Evolutionary conservation across 345 rosid species (phyloP).

Genomic region (Corymbia maculata): DNA sequence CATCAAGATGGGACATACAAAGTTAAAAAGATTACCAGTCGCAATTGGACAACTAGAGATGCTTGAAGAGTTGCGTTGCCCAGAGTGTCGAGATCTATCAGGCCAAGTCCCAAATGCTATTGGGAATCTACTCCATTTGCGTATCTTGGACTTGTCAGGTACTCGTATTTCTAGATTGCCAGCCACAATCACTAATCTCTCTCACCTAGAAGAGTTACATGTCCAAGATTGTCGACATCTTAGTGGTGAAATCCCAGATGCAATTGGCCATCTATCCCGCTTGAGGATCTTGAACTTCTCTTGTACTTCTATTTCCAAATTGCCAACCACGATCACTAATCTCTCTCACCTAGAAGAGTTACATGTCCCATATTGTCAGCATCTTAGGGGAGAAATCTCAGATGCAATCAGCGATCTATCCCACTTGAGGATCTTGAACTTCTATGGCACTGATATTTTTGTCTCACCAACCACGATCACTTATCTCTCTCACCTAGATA

Average conservation of each 20-base stretch:
- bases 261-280: background rate
- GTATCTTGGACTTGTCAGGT: background rate
- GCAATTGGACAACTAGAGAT: background rate
- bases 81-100: rapidly evolving
- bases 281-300: background rate
- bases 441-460: no score
- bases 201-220: background rate
- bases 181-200: background rate
- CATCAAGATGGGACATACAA: background rate
- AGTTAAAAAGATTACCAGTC: background rate
- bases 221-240: rapidly evolving
- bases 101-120: background rate
- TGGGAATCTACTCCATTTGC: rapidly evolving
- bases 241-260: background rate
- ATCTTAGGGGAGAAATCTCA: no score
- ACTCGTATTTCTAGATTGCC: background rate
- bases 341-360: no score
- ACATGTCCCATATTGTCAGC: no score
- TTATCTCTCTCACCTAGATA: no score
- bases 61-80: background rate
- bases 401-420: no score
- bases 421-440: no score
- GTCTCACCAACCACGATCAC: no score
- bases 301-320: rapidly evolving
- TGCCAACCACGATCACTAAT: rapidly evolving